A percentile compares a stretch with the other conserved stretches of the same genome.
Evolutionary conservation across 352 stramenopile species (phyloP).

Genomic region (Pythium phragmiticola): DNA sequence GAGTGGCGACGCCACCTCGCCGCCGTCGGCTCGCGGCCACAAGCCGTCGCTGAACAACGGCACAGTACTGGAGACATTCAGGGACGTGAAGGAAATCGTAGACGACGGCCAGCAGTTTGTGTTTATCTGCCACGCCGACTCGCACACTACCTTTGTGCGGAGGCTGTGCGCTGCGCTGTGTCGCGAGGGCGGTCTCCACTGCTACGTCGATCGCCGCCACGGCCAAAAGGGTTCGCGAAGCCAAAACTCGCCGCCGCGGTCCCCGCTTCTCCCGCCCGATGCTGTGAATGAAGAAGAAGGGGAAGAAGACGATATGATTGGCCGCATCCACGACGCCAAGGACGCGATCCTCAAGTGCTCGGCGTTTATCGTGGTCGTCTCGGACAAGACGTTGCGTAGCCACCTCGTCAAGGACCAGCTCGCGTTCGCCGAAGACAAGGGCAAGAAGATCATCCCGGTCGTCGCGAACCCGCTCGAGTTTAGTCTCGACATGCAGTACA

Average conservation of each 20-base stretch:
- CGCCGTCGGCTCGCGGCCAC: neutral
- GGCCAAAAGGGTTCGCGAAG: conserved; percentile 7
- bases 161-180: conserved; percentile 71
- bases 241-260: neutral
- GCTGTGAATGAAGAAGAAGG: neutral
- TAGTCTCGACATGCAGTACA: conserved; percentile 76
- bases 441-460: conserved; percentile 76
- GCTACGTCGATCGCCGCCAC: conserved; percentile 61
- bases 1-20: neutral
- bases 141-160: conserved; percentile 66
- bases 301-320: conserved; percentile 54
- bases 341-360: conserved; percentile 84
- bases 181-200: conserved; percentile 59
- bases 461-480: conserved; percentile 70
- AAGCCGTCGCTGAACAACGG: conserved; percentile 22
- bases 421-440: conserved; percentile 83
- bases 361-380: conserved; percentile 69
- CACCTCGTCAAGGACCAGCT: conserved; percentile 79
- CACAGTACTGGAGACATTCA: conserved; percentile 59
- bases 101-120: conserved; percentile 72
- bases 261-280: neutral
- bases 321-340: conserved; percentile 76
- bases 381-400: conserved; percentile 67
- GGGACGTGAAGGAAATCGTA: conserved; percentile 51
- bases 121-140: conserved; percentile 82